These are phyloP conservation scores for Leccinum rimulosum DNA, from an alignment of 768 basidiomycete genomes.

Conservation along the genomic window DNA sequence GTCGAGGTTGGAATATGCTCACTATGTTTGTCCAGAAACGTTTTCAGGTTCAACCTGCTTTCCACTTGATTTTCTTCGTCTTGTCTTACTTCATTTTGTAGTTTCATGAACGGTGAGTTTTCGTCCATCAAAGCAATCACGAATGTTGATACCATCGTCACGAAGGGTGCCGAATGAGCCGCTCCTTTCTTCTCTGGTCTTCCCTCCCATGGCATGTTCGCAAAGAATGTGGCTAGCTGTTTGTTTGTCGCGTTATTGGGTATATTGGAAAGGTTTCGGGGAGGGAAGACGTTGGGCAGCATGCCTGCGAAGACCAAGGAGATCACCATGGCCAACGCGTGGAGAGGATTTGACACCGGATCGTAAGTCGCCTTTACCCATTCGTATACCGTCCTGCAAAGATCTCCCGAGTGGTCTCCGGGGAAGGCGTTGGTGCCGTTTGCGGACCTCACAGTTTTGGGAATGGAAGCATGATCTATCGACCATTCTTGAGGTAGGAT, in stretches of 20 bases:
- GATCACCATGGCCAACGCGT: neutral
- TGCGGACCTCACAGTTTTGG: neutral
- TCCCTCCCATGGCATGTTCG: neutral
- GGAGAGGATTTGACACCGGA: neutral
- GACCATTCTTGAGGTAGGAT: neutral
- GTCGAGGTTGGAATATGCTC: neutral
- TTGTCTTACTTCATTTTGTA: neutral
- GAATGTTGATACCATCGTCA: neutral
- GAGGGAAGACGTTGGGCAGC: neutral
- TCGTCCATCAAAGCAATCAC: neutral
- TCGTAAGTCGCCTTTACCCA: neutral
- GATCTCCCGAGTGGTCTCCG: neutral
- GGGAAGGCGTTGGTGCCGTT: neutral
- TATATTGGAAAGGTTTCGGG: neutral
- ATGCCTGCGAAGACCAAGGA: neutral
- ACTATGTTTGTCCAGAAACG: neutral
- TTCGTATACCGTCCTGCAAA: neutral
- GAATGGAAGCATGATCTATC: neutral
- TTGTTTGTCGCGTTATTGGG: neutral
- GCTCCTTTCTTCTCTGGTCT: neutral
- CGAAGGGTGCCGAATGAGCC: neutral
- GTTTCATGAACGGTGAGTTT: neutral
- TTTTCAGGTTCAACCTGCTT: neutral
- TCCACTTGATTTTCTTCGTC: neutral
- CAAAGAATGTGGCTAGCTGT: neutral